A percentile compares a stretch with the other conserved stretches of the same genome.
Evolutionary conservation across 257 asterid genomes (phyloP).

Genomic region (Solanum bukasovii): DNA sequence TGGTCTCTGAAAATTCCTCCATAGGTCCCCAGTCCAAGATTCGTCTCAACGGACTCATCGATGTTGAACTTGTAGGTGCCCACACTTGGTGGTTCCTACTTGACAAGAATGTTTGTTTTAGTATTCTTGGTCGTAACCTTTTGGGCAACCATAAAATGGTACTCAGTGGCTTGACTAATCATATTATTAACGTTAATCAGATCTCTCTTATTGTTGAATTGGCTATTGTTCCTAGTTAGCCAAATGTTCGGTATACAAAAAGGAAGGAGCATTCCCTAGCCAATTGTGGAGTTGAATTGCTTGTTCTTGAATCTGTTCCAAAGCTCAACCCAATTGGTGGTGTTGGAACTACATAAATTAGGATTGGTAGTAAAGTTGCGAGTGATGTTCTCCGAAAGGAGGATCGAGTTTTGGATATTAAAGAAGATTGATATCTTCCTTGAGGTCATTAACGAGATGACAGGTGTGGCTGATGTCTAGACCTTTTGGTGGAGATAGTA

Average conservation of each 20-base stretch:
- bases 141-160: background rate
- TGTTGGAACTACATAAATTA: background rate
- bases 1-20: background rate
- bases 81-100: background rate
- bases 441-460: background rate
- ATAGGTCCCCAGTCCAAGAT: background rate
- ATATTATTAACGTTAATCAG: too few relatives aligned
- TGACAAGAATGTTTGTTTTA: background rate
- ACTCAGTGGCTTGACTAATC: background rate
- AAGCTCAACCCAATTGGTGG: background rate
- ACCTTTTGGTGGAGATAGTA: background rate
- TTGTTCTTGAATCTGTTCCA: background rate
- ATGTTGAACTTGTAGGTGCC: background rate
- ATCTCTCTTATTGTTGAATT: background rate
- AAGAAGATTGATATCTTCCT: background rate
- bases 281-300: background rate
- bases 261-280: rapidly evolving
- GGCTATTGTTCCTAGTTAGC: background rate
- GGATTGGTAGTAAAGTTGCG: rapidly evolving
- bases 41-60: background rate
- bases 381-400: background rate
- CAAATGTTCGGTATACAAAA: background rate
- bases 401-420: background rate
- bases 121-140: background rate
- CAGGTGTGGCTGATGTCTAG: background rate